Evolutionary conservation across 2,329 filamentous ascomycete genomes (phyloP).

Genomic region (Colletotrichum euphorbiae): DNA sequence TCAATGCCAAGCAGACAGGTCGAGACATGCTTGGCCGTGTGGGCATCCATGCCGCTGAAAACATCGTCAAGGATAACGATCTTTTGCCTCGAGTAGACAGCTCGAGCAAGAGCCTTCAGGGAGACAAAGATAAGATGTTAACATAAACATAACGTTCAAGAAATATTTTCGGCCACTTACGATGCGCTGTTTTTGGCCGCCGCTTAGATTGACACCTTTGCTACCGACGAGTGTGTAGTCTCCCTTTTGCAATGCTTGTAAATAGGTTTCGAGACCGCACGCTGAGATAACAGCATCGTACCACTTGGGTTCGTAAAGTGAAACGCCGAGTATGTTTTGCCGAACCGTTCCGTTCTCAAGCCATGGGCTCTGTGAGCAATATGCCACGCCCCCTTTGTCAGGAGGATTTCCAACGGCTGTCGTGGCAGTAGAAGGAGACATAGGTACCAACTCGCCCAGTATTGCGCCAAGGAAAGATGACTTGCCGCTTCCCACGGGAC

Average conservation of each 20-base stretch:
- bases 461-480: too few species aligned
- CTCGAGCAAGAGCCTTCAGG: constrained; percentile 28
- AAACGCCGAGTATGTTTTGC: constrained; percentile 22
- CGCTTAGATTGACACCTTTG: constrained; percentile 18
- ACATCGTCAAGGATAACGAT: constrained; percentile 30
- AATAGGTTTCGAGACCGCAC: constrained; percentile 23
- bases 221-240: constrained; percentile 17
- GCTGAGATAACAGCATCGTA: constrained; percentile 9
- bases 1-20: not conserved
- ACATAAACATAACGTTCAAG: too few species aligned
- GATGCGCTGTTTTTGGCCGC: constrained; percentile 31
- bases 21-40: constrained; percentile 11
- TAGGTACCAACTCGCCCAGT: too few species aligned
- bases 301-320: constrained; percentile 14
- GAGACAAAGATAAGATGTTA: not conserved
- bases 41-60: constrained; percentile 29
- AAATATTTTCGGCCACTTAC: constrained; percentile 24
- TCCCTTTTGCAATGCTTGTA: not conserved
- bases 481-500: too few species aligned
- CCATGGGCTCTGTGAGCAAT: constrained; percentile 29
- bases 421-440: too few species aligned
- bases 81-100: constrained; percentile 8
- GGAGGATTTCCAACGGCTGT: too few species aligned
- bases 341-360: constrained; percentile 25
- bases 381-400: too few species aligned